A percentile compares a stretch with the other conserved stretches of the same genome.
phyloP scores from a whole-genome alignment of 1,284 basidiomycete species.

The Boletus sp. region DNA sequence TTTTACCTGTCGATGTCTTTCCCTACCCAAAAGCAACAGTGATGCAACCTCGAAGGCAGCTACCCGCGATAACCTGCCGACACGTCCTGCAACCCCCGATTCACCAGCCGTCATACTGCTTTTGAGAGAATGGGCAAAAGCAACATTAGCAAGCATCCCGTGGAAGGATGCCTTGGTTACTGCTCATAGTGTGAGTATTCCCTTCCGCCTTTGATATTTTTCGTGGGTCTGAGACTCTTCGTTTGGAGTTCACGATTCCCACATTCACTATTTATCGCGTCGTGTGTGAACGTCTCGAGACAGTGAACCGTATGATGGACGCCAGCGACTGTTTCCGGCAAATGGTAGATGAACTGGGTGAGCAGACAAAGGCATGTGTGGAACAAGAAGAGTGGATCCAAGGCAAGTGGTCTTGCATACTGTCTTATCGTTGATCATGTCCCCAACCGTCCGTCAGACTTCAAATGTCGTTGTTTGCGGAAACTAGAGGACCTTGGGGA shows the following conservation, averaged over 20 bases:
- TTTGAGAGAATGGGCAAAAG: conserved; percentile 1
- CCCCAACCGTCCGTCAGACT: not conserved
- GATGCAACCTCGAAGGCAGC: not conserved
- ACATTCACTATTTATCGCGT: not conserved
- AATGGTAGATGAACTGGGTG: not conserved
- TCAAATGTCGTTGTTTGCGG: not conserved
- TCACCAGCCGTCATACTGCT: not conserved
- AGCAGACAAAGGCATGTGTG: not conserved
- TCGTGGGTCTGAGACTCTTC: not conserved
- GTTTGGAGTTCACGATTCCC: not conserved
- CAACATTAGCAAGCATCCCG: not conserved
- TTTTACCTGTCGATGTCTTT: not conserved
- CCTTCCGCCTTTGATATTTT: accelerated
- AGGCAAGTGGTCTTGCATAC: not conserved
- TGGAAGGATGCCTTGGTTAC: no score
- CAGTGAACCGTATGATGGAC: not conserved
- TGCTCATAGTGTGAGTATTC: not conserved
- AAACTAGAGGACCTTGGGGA: not conserved
- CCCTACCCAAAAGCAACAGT: no score
- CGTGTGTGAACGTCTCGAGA: not conserved
- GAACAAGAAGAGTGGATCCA: not conserved
- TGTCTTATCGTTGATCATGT: not conserved
- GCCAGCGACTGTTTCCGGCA: not conserved
- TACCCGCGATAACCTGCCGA: no score
- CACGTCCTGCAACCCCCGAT: not conserved